These are phyloP conservation scores for Wallacemonas sp. DNA, from an alignment of 208 protist species.

Conservation along the genomic window DNA sequence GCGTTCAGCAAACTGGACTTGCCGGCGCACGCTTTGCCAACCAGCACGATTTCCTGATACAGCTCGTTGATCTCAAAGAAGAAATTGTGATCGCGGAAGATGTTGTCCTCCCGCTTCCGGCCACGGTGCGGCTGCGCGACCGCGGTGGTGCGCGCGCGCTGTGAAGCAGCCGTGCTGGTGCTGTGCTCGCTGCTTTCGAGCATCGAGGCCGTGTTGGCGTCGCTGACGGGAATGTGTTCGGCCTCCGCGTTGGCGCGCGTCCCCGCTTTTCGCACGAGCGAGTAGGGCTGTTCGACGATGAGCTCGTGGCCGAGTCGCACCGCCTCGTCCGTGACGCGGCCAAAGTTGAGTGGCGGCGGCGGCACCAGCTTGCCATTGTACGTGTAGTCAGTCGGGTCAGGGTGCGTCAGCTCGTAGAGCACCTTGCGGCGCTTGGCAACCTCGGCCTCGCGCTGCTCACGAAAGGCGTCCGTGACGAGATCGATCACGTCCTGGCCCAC, in stretches of 20 bases:
- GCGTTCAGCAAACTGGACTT: slow-evolving; percentile 91
- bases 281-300: slow-evolving; percentile 77
- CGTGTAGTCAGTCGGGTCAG: slow-evolving; percentile 79
- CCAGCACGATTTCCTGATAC: slow-evolving; percentile 89
- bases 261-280: slow-evolving; percentile 69
- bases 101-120: slow-evolving; percentile 45
- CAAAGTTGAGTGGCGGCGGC: slow-evolving; percentile 86
- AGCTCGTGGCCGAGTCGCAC: slow-evolving; percentile 62
- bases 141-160: background rate
- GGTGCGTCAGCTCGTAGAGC: slow-evolving; percentile 87
- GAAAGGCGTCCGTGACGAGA: slow-evolving; percentile 86
- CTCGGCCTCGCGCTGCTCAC: slow-evolving; percentile 57
- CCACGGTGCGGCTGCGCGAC: slow-evolving; percentile 29
- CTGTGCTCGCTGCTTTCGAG: slow-evolving; percentile 15
- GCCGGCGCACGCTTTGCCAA: slow-evolving; percentile 79
- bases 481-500: slow-evolving; percentile 80
- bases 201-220: slow-evolving; percentile 11
- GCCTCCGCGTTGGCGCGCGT: slow-evolving; percentile 38
- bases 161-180: background rate
- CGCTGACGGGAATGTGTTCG: slow-evolving; percentile 20
- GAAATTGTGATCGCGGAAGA: slow-evolving; percentile 85
- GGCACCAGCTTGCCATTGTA: slow-evolving; percentile 87
- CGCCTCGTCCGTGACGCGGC: slow-evolving; percentile 73
- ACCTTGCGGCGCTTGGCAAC: slow-evolving; percentile 60
- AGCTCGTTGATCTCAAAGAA: slow-evolving; percentile 93